phyloP scores from a whole-genome alignment of 495 filamentous ascomycete genomes.

The Penicillium coffeae region DNA sequence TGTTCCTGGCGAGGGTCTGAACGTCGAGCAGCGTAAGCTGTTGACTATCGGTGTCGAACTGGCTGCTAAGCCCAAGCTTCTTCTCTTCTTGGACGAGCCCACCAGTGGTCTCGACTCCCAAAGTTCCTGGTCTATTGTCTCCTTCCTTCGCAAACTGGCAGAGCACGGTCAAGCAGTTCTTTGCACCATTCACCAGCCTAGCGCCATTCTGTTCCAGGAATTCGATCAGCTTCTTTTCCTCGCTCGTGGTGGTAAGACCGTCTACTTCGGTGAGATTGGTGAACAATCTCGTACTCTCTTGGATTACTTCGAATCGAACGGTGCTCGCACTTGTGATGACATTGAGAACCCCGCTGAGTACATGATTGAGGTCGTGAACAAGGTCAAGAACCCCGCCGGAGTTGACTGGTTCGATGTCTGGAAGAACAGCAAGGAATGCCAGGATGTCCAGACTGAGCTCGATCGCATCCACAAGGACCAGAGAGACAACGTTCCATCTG shows the following conservation, averaged over 20 bases:
- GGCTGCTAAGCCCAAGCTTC: constrained; percentile 73
- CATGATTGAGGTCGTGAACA: constrained; percentile 83
- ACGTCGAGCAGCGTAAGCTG: constrained; percentile 82
- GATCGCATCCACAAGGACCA: constrained; percentile 5
- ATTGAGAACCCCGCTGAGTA: constrained; percentile 79
- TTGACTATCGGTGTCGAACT: constrained; percentile 83
- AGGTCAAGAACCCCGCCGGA: constrained; percentile 59
- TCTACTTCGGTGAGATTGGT: constrained; percentile 86
- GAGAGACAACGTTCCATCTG: constrained; percentile 18
- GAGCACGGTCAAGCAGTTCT: constrained; percentile 86
- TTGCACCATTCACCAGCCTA: constrained; percentile 94
- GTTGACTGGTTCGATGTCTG: constrained; percentile 66
- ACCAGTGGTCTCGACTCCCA: constrained; percentile 58
- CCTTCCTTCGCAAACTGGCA: constrained; percentile 75
- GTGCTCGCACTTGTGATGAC: constrained; percentile 53
- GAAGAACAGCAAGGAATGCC: constrained; percentile 64
- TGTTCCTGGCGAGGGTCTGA: constrained; percentile 78
- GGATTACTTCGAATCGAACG: constrained; percentile 72
- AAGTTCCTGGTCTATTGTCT: constrained; percentile 71
- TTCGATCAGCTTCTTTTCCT: constrained; percentile 87
- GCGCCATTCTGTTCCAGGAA: constrained; percentile 84
- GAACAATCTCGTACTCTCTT: constrained; percentile 65
- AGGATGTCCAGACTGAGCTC: constrained; percentile 58
- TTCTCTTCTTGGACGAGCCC: constrained; percentile 58
- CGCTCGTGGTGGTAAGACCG: constrained; percentile 59